phyloP scores from a whole-genome alignment of 2,329 filamentous ascomycete genomes.

The Fusarium hainanense region DNA sequence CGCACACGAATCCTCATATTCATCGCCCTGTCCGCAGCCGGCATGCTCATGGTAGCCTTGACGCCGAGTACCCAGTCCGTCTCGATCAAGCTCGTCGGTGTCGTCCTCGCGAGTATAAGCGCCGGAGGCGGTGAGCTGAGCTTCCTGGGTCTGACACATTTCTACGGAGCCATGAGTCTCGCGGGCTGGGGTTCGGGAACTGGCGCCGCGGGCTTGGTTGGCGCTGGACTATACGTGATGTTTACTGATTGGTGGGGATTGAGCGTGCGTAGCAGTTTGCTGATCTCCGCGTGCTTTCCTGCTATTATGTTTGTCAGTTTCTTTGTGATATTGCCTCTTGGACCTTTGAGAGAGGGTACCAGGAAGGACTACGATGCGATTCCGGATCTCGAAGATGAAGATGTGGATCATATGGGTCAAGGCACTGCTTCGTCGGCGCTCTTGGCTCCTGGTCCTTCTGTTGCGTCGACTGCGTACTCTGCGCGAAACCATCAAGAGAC shows the following conservation, averaged over 20 bases:
- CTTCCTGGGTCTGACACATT: slow-evolving; percentile 92
- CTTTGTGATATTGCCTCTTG: slow-evolving; percentile 81
- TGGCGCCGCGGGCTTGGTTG: slow-evolving; percentile 86
- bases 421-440: slow-evolving; percentile 61
- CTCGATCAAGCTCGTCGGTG: slow-evolving; percentile 80
- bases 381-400: slow-evolving; percentile 54
- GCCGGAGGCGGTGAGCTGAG: slow-evolving; percentile 90
- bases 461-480: slow-evolving; percentile 56
- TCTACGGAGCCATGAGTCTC: slow-evolving; percentile 87
- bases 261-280: slow-evolving; percentile 76
- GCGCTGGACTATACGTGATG: slow-evolving; percentile 87
- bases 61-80: slow-evolving; percentile 76
- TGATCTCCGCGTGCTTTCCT: slow-evolving; percentile 83
- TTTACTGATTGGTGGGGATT: slow-evolving; percentile 84
- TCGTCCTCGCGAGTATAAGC: slow-evolving; percentile 85
- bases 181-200: slow-evolving; percentile 95
- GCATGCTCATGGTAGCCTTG: slow-evolving; percentile 90
- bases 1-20: slow-evolving; percentile 78
- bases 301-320: slow-evolving; percentile 86
- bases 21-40: slow-evolving; percentile 77
- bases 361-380: slow-evolving; percentile 67
- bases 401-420: slow-evolving; percentile 51
- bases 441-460: slow-evolving; percentile 57
- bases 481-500: slow-evolving; percentile 43
- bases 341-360: slow-evolving; percentile 65